Evolutionary conservation across 768 basidiomycete genomes (phyloP).

Genomic region (Dacryopinax spathularia): DNA sequence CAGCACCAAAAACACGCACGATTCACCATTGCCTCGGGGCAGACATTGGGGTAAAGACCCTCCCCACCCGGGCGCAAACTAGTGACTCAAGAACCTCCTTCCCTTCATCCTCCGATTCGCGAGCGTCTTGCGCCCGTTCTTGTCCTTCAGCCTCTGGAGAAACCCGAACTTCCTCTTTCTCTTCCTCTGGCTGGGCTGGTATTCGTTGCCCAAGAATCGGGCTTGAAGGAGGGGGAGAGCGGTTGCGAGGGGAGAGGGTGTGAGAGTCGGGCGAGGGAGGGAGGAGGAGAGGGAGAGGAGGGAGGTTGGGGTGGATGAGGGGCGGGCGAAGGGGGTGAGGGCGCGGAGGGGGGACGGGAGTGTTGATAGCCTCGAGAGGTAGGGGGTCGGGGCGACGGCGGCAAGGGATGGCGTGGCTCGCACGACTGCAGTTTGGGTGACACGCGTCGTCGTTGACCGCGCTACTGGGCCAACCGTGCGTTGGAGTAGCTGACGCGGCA

Average conservation of each 20-base stretch:
- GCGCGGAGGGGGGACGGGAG: not conserved
- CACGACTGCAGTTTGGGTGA: not conserved
- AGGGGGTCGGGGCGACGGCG: not conserved
- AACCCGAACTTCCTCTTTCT: conserved; percentile 90
- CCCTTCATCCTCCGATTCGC: conserved; percentile 58
- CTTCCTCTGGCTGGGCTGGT: conserved; percentile 90
- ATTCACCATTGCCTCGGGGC: too few relatives aligned
- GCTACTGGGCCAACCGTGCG: not conserved
- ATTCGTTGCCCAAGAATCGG: conserved; percentile 75
- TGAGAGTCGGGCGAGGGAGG: not conserved
- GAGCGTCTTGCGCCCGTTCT: conserved; percentile 59
- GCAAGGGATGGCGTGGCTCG: not conserved
- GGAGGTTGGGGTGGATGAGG: conserved; percentile 23
- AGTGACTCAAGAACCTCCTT: conserved; percentile 69
- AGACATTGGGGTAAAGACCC: too few relatives aligned
- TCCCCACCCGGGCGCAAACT: not conserved
- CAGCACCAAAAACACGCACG: too few relatives aligned
- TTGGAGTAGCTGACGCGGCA: not conserved
- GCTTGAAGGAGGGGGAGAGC: conserved; percentile 28
- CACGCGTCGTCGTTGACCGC: not conserved
- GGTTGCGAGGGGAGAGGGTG: conserved; percentile 9
- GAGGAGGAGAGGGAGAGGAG: conserved; percentile 26
- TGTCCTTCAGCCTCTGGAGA: conserved; percentile 54
- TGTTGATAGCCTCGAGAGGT: not conserved
- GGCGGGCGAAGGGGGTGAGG: conserved; percentile 16